Evolutionary conservation across 1,139 yeast genomes (phyloP), one percentile per base, ranked within the genome.

Genomic region (Spencermartinsiella ligniputridi): DNA sequence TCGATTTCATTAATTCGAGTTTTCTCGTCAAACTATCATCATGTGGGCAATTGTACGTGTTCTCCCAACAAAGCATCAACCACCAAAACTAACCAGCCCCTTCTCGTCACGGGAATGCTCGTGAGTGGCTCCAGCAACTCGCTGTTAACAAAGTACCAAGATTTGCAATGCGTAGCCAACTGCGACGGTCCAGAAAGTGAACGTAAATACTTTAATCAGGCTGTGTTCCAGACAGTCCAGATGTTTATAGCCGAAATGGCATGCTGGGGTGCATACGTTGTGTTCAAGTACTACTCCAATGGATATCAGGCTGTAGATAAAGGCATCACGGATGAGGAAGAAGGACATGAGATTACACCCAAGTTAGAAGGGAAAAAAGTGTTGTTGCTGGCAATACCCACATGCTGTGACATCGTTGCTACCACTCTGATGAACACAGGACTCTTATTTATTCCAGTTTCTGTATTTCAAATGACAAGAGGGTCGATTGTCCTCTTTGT

Each of bases 351-450:
- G 21, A 34, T 35, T 12, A 40, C 47, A 45, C 56, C 47, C 44
- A 38, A 29, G 32, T 49, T 66, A 3, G 56, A 60, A 3, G 57
- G 64, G 12, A 51, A 54, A n/a, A 53, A 51, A 38, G 57, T 70
- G 2, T 39, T 66, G 13, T 48, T 71, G 4, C 58, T 77, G 41
- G 68, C 86, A 0, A 63, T 83, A 30, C 94, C 95, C 0, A 79
- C 94, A 1, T 60, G 75, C 11, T 83, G 89, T 62, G 95, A 86
- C 61, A 72, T 85, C 45, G 60, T 76, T 39, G 92, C 83, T 2
- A 85, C 95, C 1, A 84, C 94, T 0, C 64, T 85, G 54, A 75
- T 85, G 77, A 83, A 84, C 55, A 63, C 84, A n/a, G 95, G 94
- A 0, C 70, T 86, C 51, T 63, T 84, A 13, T 79, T 80, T 60